phyloP scores from a whole-genome alignment of 306 rosid species.

The Lablab purpureus region DNA sequence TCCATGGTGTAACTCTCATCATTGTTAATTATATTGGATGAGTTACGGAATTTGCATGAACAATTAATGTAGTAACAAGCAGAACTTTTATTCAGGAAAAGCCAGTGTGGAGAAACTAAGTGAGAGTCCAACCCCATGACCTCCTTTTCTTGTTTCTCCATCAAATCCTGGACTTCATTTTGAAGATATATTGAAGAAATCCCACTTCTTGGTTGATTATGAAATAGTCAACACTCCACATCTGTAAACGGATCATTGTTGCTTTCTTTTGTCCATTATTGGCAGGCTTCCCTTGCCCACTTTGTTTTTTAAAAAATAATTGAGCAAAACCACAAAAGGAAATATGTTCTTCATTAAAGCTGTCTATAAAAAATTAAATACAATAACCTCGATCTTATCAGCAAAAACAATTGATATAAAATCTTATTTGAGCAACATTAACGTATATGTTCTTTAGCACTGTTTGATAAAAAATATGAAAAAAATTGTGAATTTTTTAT shows the following conservation, averaged over 20 bases:
- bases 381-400: background rate
- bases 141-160: background rate
- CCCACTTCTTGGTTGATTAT: background rate
- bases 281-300: background rate
- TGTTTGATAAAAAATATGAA: background rate
- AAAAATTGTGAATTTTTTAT: too few species aligned
- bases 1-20: background rate
- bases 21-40: too few species aligned
- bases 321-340: too few species aligned
- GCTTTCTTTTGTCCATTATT: background rate
- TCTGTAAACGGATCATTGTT: background rate
- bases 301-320: too few species aligned
- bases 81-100: background rate
- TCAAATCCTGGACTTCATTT: background rate
- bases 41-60: background rate
- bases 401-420: background rate
- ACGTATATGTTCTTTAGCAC: background rate
- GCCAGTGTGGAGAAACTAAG: background rate
- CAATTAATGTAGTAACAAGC: background rate
- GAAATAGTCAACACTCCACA: background rate
- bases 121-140: background rate
- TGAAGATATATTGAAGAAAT: background rate
- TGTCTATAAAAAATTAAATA: background rate
- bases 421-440: background rate
- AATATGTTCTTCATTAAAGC: too few species aligned